Base-by-base conservation (phyloP, 139 green algal species). In the Picochlorum sp. region DNA sequence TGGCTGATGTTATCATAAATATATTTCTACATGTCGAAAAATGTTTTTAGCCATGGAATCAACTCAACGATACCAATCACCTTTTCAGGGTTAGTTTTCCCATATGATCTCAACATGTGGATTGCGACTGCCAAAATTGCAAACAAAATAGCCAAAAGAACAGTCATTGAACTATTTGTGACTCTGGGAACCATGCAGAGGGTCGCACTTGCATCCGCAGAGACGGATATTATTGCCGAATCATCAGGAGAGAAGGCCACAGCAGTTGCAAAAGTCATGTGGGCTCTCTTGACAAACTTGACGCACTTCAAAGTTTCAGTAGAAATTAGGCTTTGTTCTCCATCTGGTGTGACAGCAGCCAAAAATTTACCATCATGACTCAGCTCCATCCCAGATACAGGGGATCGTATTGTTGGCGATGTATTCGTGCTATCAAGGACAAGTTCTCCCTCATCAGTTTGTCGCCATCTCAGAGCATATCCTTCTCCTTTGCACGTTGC, bases 261-360 rank as follows among this genome's bases (percentile, higher is more conserved):
- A 3, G 53, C 68, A 30, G 77, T 82, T 7, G 57, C 75, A 76
- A 81, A 83, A 0, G 74, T 65, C 73, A 81, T 83, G 56, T 83
- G 76, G 16, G 66, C 76, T 1, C 29, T 55, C 29, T 24, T 57
- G 1, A 45, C 40, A 33, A 59, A 41, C 47, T 67, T 67, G 3
- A 70, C 35, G 7, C 28, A 47, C 13, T 32, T 59, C 43, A 81
- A 52, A 5, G 26, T 65, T 13, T 36, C 44, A 3, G 64, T 30
- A 5, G 63, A 55, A 33, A 74, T 13, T 30, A 69, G 62, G 1
- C 59, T 18, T 39, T 65, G 47, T 56, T 76, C 65, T 14, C 61
- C 31, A 33, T 73, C 66, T 22, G 66, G 66, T 2, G 66, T 73
- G 14, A 73, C 66, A 9, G 40, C 59, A 24, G 47, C 66, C 49